Conservation (phyloP, 768 basidiomycete genomes). For the Phallus indusiatus region DNA sequence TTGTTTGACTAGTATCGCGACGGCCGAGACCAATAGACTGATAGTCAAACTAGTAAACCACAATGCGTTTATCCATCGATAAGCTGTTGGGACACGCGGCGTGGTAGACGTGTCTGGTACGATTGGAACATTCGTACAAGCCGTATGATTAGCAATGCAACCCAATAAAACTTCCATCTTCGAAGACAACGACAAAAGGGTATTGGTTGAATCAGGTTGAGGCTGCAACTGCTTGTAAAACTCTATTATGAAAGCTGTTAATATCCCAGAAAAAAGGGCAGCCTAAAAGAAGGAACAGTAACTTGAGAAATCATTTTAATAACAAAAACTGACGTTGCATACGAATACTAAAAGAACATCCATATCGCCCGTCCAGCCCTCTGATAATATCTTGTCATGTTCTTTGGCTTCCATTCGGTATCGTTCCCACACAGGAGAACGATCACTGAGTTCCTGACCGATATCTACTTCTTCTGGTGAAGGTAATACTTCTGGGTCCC, state of each 20-base stretch:
- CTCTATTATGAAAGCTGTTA: constrained; percentile 30
- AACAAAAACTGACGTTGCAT: not conserved
- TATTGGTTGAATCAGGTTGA: constrained; percentile 19
- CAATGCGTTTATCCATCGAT: constrained; percentile 31
- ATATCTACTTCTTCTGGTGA: not conserved
- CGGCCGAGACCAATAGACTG: constrained; percentile 16
- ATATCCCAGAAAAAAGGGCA: constrained; percentile 32
- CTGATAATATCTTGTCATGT: constrained; percentile 14
- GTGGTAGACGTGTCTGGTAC: not conserved
- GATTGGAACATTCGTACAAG: not conserved
- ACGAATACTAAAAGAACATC: constrained; percentile 22
- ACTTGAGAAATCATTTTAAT: not conserved
- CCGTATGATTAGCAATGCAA: constrained; percentile 2
- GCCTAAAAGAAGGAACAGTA: constrained; percentile 17
- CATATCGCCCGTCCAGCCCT: constrained; percentile 15
- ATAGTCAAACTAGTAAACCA: constrained; percentile 19
- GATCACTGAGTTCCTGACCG: not conserved
- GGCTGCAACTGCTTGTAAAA: constrained; percentile 25
- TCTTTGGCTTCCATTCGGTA: constrained; percentile 13
- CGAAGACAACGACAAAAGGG: constrained; percentile 20
- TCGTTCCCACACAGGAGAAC: constrained; percentile 8
- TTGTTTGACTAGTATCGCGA: constrained; percentile 21
- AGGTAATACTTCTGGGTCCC: not conserved
- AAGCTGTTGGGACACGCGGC: constrained; percentile 26
- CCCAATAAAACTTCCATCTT: constrained; percentile 7